Percentiles rank a stretch among this genome's conserved stretches.
Conservation (phyloP, 345 rosid genomes). For the Eucalyptus cladocalyx region DNA sequence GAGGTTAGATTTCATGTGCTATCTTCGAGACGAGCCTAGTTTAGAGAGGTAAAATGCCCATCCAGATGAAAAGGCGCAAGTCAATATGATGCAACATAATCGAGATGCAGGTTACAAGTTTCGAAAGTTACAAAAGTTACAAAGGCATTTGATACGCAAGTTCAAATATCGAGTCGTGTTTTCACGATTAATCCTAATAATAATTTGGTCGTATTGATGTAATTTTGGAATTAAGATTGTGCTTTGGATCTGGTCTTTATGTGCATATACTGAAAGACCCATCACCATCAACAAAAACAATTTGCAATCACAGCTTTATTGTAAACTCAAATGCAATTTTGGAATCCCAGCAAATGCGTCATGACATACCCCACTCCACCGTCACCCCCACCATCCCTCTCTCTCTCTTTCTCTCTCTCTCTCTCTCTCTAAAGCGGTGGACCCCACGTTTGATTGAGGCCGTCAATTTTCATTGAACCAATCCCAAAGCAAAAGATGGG, state of each 20-base stretch:
- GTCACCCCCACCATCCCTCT: background rate
- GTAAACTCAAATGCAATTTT: background rate
- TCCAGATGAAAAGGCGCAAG: accelerated
- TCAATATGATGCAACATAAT: accelerated
- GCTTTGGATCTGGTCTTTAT: background rate
- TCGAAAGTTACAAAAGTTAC: accelerated
- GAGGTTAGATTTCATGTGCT: background rate
- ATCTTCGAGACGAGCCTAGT: accelerated
- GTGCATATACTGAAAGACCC: background rate
- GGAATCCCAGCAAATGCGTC: background rate
- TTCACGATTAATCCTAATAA: background rate
- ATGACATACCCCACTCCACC: background rate
- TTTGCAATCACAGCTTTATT: background rate
- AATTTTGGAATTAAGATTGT: background rate
- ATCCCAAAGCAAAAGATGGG: background rate
- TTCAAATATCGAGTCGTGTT: background rate
- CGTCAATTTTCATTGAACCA: background rate
- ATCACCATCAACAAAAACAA: background rate
- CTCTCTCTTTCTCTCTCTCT: no score
- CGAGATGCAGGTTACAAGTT: accelerated
- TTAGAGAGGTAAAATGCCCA: background rate
- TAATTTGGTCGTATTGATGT: background rate
- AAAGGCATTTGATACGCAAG: accelerated
- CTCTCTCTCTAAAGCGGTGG: background rate
- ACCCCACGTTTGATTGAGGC: background rate